These are phyloP conservation scores for Didymella lethalis DNA, from an alignment of 2,329 filamentous ascomycete species.

Conservation along the genomic window DNA sequence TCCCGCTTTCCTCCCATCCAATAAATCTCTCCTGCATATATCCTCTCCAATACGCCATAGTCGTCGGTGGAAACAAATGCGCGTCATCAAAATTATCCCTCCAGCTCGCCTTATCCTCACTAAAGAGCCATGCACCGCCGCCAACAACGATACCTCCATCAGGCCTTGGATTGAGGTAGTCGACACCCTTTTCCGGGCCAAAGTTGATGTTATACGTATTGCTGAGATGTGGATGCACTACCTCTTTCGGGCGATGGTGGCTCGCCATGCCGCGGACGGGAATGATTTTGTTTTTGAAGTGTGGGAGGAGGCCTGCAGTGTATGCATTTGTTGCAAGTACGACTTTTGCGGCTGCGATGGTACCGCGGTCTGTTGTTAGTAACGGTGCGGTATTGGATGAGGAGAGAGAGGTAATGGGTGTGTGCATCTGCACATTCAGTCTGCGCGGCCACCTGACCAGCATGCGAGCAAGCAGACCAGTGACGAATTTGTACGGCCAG, in stretches of 20 bases:
- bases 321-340: constrained; percentile 43
- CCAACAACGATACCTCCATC: constrained; percentile 27
- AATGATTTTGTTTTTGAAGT: constrained; percentile 51
- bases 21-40: constrained; percentile 60
- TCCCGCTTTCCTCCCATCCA: constrained; percentile 59
- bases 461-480: constrained; percentile 28
- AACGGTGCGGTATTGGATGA: not conserved
- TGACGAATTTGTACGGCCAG: constrained; percentile 45
- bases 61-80: constrained; percentile 52
- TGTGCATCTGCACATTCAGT: constrained; percentile 40
- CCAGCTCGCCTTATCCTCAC: constrained; percentile 52
- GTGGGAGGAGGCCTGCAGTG: constrained; percentile 33
- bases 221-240: constrained; percentile 31
- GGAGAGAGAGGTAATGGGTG: constrained; percentile 22
- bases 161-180: constrained; percentile 27
- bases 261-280: constrained; percentile 45
- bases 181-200: constrained; percentile 9
- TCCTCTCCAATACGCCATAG: constrained; percentile 56
- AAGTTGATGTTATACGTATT: constrained; percentile 41
- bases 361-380: constrained; percentile 34
- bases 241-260: constrained; percentile 24
- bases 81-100: constrained; percentile 58
- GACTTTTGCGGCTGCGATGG: constrained; percentile 28
- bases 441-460: constrained; percentile 20
- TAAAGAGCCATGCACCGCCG: constrained; percentile 52